Conservation (phyloP, 1,284 basidiomycete genomes). For the Violaceomyces palustris region DNA sequence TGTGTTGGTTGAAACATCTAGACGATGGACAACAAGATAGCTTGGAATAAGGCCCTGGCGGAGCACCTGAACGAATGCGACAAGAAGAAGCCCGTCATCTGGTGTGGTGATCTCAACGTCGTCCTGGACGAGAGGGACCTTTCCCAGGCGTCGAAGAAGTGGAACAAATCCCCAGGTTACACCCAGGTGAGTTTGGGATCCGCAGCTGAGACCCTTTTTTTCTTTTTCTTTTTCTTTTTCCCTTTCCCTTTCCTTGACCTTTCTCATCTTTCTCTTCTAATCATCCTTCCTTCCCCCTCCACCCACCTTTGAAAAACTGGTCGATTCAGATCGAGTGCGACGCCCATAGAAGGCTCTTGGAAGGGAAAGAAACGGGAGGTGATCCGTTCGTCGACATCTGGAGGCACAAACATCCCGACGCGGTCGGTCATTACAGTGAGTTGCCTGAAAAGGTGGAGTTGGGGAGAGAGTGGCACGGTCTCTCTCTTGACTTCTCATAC, state of each 20-base stretch:
- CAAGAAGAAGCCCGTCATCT: conserved; percentile 74
- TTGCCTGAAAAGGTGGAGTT: no score
- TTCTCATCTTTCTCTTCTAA: neutral
- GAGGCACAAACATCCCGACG: conserved; percentile 68
- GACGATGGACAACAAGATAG: conserved; percentile 32
- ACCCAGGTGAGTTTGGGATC: no score
- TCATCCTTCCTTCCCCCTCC: neutral
- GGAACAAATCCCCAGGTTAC: conserved; percentile 54
- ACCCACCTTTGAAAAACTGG: neutral
- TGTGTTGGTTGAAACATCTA: neutral
- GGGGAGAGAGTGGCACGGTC: no score
- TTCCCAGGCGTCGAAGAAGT: conserved; percentile 53
- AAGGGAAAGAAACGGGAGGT: conserved; percentile 30
- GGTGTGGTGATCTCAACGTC: conserved; percentile 84
- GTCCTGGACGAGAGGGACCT: conserved; percentile 58
- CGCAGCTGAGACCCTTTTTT: no score
- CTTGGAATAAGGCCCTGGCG: conserved; percentile 54
- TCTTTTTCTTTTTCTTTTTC: neutral
- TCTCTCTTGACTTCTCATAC: no score
- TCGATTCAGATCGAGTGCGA: conserved; percentile 65
- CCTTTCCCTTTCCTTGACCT: neutral
- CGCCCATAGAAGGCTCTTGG: conserved; percentile 50
- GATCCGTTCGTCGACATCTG: conserved; percentile 70
- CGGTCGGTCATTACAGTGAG: conserved; percentile 61
- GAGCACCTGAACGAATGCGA: conserved; percentile 68